Base-by-base conservation (phyloP, 108 stramenopile genomes). In the Asterionellopsis glacialis region DNA sequence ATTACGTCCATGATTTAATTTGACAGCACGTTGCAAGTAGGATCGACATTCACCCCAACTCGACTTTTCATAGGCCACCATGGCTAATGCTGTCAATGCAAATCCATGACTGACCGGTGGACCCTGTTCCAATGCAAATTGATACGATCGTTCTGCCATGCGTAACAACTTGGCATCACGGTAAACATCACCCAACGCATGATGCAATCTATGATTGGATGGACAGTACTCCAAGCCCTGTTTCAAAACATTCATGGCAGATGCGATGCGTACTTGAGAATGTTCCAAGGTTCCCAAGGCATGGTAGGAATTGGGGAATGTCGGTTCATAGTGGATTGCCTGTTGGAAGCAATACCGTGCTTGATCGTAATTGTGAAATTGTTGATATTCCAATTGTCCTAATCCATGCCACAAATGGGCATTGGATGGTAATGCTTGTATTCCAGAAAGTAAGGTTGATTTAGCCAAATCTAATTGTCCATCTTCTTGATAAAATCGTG, bases 181-280 rank as follows among this genome's bases (percentile, higher is more conserved):
- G 58, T 86, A 88, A 1, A 91, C 38, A 70, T 86, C 87, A 14
- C 90, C 90, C 23, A 85, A 60, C 3, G 90, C 90, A 65, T 91
- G 90, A 68, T 84, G 76, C 49, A 91, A 51, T 58, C 87, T 75
- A 75, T 91, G 90, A 50, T 86, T 87, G 15, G 67, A 61, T 2
- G 85, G 87, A 56, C 80, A 80, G 50, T 75, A 61, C 51, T 74
- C 57, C 18, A 91, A 40, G 1, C 90, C 90, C 38, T 61, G 48
- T 49, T 86, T 74, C 23, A 91, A 55, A 18, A 86, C 74, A 33
- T 76, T 66, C 65, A 80, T 75, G 51, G 90, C 87, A 22, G 44
- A 55, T 1, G 80, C 79, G 51, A 91, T 81, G 25, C 80, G 81
- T 21, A 87, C 90, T 40, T 77, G 39, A 25, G 75, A 67, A 51